A percentile compares a stretch with the other conserved stretches of the same genome.
Conservation (phyloP, 495 filamentous ascomycete genomes). For the Talaromyces proteolyticus region DNA sequence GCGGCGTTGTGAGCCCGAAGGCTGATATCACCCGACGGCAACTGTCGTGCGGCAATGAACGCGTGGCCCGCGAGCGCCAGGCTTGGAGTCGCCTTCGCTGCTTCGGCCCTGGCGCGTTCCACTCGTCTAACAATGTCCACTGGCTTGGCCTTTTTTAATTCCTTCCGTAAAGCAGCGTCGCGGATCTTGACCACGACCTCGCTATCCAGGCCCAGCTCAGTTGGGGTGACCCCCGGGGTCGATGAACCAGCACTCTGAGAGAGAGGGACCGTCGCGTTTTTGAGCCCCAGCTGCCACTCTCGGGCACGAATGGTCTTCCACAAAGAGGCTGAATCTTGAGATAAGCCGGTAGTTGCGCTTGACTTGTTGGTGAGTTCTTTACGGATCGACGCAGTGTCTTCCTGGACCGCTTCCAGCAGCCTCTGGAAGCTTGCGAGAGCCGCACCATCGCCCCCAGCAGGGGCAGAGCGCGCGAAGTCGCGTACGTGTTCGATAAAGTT, state of each 20-base stretch:
- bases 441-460: too few species aligned
- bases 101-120: background rate
- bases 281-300: background rate
- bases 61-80: conserved; percentile 5
- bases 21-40: conserved; percentile 10
- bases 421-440: too few species aligned
- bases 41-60: conserved; percentile 9
- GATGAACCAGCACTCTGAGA: background rate
- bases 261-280: too few species aligned
- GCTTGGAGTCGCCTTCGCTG: background rate
- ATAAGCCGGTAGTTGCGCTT: background rate
- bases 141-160: background rate
- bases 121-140: background rate
- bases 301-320: too few species aligned
- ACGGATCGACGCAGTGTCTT: background rate
- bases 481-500: too few species aligned
- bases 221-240: background rate
- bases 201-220: background rate
- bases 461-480: too few species aligned
- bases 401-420: background rate
- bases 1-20: conserved; percentile 6
- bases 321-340: too few species aligned
- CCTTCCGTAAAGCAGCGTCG: background rate
- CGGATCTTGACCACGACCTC: background rate
- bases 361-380: background rate